These are phyloP conservation scores for Aspergillus persii DNA, from an alignment of 2,329 filamentous ascomycete genomes.

Conservation along the genomic window DNA sequence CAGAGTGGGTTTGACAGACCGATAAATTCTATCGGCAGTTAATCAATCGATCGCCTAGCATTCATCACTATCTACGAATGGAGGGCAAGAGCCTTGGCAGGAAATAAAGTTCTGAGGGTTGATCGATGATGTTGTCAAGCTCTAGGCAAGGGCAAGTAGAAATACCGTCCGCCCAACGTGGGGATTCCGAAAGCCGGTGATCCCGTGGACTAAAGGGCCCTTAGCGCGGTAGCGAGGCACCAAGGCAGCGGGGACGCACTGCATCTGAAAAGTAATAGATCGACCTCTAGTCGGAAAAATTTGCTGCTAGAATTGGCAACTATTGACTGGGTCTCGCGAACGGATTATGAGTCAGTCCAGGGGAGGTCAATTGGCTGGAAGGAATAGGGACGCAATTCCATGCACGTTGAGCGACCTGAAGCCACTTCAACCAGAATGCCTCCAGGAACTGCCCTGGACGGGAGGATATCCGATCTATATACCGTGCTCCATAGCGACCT, in stretches of 20 bases:
- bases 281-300: constrained; percentile 7
- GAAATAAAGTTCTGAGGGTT: not conserved
- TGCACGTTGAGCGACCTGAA: not conserved
- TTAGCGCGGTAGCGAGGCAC: constrained; percentile 12
- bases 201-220: constrained; percentile 2
- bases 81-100: not conserved
- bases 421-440: not conserved
- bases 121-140: not conserved
- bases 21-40: not conserved
- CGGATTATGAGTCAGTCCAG: not conserved
- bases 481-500: too few species aligned
- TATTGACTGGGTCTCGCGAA: not conserved
- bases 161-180: not conserved
- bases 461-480: too few species aligned
- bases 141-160: not conserved
- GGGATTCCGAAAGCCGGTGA: constrained; percentile 9
- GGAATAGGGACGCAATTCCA: not conserved
- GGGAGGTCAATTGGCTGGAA: not conserved
- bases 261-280: constrained; percentile 7
- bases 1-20: constrained; percentile 26
- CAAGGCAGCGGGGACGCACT: constrained; percentile 1
- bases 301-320: constrained; percentile 3
- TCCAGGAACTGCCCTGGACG: too few species aligned
- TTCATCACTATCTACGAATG: not conserved
- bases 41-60: not conserved